These are phyloP conservation scores for Chytriomyces hyalinus DNA, from an alignment of 192 early-diverging fungal genomes.

Conservation along the genomic window DNA sequence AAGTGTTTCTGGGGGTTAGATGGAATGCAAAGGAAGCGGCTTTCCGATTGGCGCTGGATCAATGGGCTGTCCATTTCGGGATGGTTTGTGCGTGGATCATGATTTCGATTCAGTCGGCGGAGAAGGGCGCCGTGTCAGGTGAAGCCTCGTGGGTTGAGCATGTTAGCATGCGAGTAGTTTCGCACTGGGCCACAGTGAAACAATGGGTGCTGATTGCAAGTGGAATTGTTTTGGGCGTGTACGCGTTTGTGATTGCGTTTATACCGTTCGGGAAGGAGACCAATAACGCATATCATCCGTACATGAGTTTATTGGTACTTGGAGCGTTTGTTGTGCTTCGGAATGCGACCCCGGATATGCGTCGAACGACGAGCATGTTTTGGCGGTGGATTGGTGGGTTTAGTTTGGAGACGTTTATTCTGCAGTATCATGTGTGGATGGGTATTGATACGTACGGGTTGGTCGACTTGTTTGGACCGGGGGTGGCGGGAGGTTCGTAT, in stretches of 20 bases:
- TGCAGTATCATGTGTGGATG: slow-evolving; percentile 80
- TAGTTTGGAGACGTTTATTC: slow-evolving; percentile 78
- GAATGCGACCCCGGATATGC: slow-evolving; percentile 61
- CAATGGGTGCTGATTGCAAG: slow-evolving; percentile 38
- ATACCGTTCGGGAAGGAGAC: slow-evolving; percentile 53
- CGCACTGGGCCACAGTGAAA: slow-evolving; percentile 9
- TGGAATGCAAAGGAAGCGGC: slow-evolving; percentile 74
- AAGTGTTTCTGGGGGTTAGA: slow-evolving; percentile 49
- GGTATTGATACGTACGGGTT: slow-evolving; percentile 78
- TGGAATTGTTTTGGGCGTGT: slow-evolving; percentile 52
- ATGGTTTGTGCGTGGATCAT: slow-evolving; percentile 62
- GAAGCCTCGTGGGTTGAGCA: background rate
- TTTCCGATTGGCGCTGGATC: slow-evolving; percentile 74
- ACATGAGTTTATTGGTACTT: slow-evolving; percentile 65
- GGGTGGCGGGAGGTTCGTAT: slow-evolving; percentile 2
- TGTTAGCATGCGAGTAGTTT: background rate
- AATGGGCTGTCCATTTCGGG: slow-evolving; percentile 70
- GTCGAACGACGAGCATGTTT: slow-evolving; percentile 59
- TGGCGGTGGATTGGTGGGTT: slow-evolving; percentile 66
- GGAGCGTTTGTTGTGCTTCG: slow-evolving; percentile 69
- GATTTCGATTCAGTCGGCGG: slow-evolving; percentile 44
- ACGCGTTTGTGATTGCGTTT: slow-evolving; percentile 54
- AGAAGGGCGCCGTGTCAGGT: background rate
- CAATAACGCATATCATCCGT: slow-evolving; percentile 74
- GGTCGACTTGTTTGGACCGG: slow-evolving; percentile 58